Percentiles rank a stretch among this genome's conserved stretches.
phyloP scores from a whole-genome alignment of 371 early-diverging fungal species.

The Mucor mucedo region DNA sequence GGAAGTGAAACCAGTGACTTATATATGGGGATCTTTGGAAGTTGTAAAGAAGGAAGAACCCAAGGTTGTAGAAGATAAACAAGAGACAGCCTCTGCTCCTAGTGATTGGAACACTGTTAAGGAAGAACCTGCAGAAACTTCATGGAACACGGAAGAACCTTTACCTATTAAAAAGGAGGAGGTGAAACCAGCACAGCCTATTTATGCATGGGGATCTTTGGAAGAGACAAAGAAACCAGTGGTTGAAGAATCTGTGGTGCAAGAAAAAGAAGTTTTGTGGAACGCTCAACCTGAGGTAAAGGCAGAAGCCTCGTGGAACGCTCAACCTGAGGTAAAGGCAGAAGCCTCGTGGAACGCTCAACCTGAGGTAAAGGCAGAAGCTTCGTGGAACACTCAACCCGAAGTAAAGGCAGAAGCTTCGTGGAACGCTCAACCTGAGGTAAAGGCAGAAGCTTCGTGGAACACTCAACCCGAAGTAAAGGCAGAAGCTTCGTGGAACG shows the following conservation, averaged over 20 bases:
- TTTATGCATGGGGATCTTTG: slow-evolving; percentile 9
- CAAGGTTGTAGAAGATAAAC: not conserved
- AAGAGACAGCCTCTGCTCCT: not conserved
- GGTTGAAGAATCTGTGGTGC: not conserved
- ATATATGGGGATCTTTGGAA: not conserved
- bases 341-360: not conserved
- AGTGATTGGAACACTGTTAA: too few relatives aligned
- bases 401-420: too few relatives aligned
- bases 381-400: too few relatives aligned
- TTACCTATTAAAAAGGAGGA: not conserved
- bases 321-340: not conserved
- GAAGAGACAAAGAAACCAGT: not conserved
- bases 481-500: not conserved
- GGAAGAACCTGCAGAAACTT: too few relatives aligned
- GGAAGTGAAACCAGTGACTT: too few relatives aligned
- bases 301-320: not conserved
- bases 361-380: not conserved
- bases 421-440: not conserved
- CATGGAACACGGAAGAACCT: not conserved
- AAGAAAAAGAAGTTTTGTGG: too few relatives aligned
- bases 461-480: not conserved
- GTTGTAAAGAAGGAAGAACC: not conserved
- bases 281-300: not conserved
- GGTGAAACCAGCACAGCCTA: not conserved
- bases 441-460: not conserved